Base-by-base conservation (phyloP, 1,284 basidiomycete species). In the Ganoderma lingzhi region DNA sequence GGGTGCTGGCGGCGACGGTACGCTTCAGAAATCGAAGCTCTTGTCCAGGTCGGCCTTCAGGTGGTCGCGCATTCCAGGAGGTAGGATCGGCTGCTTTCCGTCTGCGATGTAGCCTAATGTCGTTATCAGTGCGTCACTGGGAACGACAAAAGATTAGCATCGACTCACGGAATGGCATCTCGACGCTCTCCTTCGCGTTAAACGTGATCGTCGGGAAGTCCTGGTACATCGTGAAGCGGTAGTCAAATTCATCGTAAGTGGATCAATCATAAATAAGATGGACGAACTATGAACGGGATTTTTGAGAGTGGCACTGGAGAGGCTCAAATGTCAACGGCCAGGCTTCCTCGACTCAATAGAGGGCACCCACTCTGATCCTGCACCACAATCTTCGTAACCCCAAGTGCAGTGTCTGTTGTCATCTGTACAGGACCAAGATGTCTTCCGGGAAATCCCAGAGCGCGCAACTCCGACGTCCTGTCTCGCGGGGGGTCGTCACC, bases 381-480 rank as follows among this genome's bases (percentile, higher is more conserved):
- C 0, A 97, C 92, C 17, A 98, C 93, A 2, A 89, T 81, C 79
- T 97, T 98, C 0, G 96, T 96, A 6, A 99, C 97, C 9, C 94
- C 96, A 0, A 99, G 85, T 0, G 97, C 97, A 0, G 97, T 99
- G 80, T 99, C 97, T 0, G 97, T 99, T 35, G 97, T 99, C 97
- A 99, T 99, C 80, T 99, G 98, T 1, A 96, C 85, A 1, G 88
- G 84, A 0, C 95, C 95, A 5, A 98, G 85, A 80, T 94, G 94
- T 35, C 96, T 87, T 3, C 87, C 88, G 0, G 95, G 94, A 78
- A 98, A 99, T 0, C 96, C 96, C 19, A 96, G 83, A 17, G 86
- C 86, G 37, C 98, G 90, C 55, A 99, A 87, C 78, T 97, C 95
- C 2, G 90, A 88, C 0, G 97, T 99, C 59, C 93, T 84, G 75